phyloP scores from a whole-genome alignment of 139 green algal genomes.

The Bryopsis sp. region DNA sequence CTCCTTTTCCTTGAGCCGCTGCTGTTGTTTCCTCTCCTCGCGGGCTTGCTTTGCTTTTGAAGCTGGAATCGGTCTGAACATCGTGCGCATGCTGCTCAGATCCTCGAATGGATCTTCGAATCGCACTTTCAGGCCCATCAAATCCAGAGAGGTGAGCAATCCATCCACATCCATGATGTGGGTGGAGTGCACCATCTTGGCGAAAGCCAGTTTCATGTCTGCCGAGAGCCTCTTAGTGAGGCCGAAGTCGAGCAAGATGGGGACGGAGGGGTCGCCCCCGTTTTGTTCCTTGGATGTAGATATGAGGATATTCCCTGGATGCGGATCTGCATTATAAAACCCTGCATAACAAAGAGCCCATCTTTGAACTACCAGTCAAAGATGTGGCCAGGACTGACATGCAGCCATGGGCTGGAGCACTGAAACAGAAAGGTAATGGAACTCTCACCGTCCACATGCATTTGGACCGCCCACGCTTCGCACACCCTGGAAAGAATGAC shows the following conservation, averaged over 20 bases:
- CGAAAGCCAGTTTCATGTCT: constrained; percentile 28
- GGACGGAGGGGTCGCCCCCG: constrained; percentile 22
- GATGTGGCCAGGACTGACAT: too few relatives aligned
- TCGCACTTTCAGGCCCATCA: constrained; percentile 20
- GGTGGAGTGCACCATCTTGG: constrained; percentile 27
- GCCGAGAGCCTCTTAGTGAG: constrained; percentile 27
- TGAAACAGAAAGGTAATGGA: too few relatives aligned
- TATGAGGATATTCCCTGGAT: constrained; percentile 26
- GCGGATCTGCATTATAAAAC: constrained; percentile 22
- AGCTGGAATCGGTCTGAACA: constrained; percentile 17
- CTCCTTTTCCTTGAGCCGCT: constrained; percentile 1
- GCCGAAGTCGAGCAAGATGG: constrained; percentile 37
- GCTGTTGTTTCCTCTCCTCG: constrained; percentile 16
- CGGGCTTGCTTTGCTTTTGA: background rate
- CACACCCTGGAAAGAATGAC: constrained; percentile 16
- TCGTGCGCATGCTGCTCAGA: constrained; percentile 16
- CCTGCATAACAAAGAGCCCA: too few relatives aligned
- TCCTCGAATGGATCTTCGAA: constrained; percentile 22
- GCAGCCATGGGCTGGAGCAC: too few relatives aligned
- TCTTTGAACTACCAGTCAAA: too few relatives aligned
- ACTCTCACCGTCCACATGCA: constrained; percentile 22
- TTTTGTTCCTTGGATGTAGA: constrained; percentile 12
- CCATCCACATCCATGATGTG: constrained; percentile 24
- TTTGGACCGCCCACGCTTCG: constrained; percentile 19
- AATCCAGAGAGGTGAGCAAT: constrained; percentile 16